phyloP scores from a whole-genome alignment of 2,329 filamentous ascomycete species.

The Coleophoma crateriformis region DNA sequence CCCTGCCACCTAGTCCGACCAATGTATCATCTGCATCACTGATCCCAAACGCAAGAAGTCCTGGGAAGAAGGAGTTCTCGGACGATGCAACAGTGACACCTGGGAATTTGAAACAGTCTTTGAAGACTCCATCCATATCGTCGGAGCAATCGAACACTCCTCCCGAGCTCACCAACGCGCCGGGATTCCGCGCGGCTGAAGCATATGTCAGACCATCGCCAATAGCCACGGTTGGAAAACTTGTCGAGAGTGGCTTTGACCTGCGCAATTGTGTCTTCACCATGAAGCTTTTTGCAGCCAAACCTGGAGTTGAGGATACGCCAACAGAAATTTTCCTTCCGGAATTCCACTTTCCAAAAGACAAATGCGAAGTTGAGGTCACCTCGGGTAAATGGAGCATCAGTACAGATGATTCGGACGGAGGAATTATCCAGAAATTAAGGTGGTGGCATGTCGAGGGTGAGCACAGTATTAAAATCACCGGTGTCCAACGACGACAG shows the following conservation, averaged over 20 bases:
- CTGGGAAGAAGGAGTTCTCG: slow-evolving; percentile 34
- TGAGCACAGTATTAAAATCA: slow-evolving; percentile 72
- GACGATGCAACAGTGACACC: slow-evolving; percentile 62
- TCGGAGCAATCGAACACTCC: slow-evolving; percentile 46
- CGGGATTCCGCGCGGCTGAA: slow-evolving; percentile 84
- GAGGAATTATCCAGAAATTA: slow-evolving; percentile 66
- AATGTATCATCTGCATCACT: slow-evolving; percentile 44
- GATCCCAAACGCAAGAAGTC: slow-evolving; percentile 29
- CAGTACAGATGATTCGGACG: slow-evolving; percentile 63
- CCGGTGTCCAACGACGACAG: slow-evolving; percentile 63
- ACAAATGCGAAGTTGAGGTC: slow-evolving; percentile 65
- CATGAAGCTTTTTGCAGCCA: slow-evolving; percentile 60
- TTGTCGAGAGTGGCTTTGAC: slow-evolving; percentile 75
- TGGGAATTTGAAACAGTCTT: slow-evolving; percentile 65
- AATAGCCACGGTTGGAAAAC: slow-evolving; percentile 65
- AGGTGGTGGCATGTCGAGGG: slow-evolving; percentile 92
- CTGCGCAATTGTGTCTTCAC: slow-evolving; percentile 72
- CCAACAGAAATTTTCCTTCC: slow-evolving; percentile 85
- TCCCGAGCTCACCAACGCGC: slow-evolving; percentile 53
- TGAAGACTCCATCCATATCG: slow-evolving; percentile 63
- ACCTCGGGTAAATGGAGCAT: slow-evolving; percentile 90
- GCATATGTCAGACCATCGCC: slow-evolving; percentile 87
- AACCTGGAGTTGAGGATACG: slow-evolving; percentile 51
- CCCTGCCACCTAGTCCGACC: slow-evolving; percentile 37
- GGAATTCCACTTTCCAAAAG: slow-evolving; percentile 84